These are phyloP conservation scores for Henckelia pumila DNA, from an alignment of 257 asterid genomes.

Conservation along the genomic window DNA sequence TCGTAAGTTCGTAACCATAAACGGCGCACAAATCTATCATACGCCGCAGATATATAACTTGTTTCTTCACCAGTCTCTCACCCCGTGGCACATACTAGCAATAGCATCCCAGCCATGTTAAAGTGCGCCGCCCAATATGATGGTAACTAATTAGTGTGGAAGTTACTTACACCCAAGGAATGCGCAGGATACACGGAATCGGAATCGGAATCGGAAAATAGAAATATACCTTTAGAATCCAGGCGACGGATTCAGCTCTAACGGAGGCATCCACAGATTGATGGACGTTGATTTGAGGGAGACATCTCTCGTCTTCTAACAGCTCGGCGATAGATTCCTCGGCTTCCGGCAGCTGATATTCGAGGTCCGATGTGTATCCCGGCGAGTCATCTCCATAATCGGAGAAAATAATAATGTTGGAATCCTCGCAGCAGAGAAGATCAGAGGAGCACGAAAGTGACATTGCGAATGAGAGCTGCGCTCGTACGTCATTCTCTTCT, in stretches of 20 bases:
- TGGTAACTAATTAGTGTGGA: no score
- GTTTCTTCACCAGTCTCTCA: slow-evolving; percentile 28
- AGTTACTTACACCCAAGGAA: background rate
- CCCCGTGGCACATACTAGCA: slow-evolving; percentile 25
- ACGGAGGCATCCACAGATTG: slow-evolving; percentile 52
- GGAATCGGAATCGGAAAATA: slow-evolving; percentile 21
- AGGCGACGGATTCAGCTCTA: slow-evolving; percentile 69
- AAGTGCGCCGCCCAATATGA: slow-evolving; percentile 18
- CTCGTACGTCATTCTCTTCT: slow-evolving; percentile 38
- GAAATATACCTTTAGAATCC: slow-evolving; percentile 84
- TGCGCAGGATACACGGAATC: slow-evolving; percentile 26
- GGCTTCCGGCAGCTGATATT: slow-evolving; percentile 39
- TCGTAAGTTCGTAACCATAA: slow-evolving; percentile 17
- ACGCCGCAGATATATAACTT: slow-evolving; percentile 27
- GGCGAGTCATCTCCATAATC: slow-evolving; percentile 48
- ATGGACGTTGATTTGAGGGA: slow-evolving; percentile 34
- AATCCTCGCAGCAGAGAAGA: slow-evolving; percentile 90
- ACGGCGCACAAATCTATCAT: slow-evolving; percentile 28
- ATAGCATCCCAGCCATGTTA: slow-evolving; percentile 12
- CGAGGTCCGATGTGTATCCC: slow-evolving; percentile 74
- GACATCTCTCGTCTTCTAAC: slow-evolving; percentile 64
- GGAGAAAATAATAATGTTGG: slow-evolving; percentile 53
- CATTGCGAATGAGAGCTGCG: slow-evolving; percentile 42
- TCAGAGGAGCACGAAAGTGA: slow-evolving; percentile 83
- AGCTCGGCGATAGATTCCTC: slow-evolving; percentile 75